These are phyloP conservation scores for Colletotrichum noveboracense DNA, from an alignment of 2,329 filamentous ascomycete genomes.

Conservation along the genomic window DNA sequence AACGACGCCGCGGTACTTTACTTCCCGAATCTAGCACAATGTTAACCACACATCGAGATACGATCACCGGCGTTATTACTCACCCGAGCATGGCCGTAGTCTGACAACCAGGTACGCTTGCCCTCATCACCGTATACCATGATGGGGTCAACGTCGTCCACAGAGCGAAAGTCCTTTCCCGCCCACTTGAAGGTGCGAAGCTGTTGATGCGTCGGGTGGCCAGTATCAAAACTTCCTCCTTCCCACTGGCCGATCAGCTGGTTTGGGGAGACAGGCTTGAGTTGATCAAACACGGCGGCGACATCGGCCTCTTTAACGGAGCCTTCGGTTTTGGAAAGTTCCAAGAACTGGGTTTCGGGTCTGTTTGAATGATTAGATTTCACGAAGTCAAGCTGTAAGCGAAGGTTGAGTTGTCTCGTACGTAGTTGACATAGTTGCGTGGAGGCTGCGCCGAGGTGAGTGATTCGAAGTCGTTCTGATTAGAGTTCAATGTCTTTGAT, in stretches of 20 bases:
- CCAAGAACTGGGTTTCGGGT: not conserved
- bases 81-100: conserved; percentile 18
- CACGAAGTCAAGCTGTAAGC: not conserved
- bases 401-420: not conserved
- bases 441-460: rapidly evolving
- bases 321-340: not conserved
- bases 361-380: not conserved
- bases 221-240: conserved; percentile 30
- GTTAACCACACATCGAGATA: not conserved
- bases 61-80: not conserved
- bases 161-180: conserved; percentile 32
- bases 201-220: conserved; percentile 26
- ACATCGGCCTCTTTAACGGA: not conserved
- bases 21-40: conserved; percentile 25
- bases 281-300: conserved; percentile 18
- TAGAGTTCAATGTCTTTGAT: rapidly evolving
- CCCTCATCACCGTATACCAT: conserved; percentile 25
- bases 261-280: conserved; percentile 27
- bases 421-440: not conserved
- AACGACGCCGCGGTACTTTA: conserved; percentile 27
- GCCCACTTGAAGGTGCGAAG: conserved; percentile 32
- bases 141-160: conserved; percentile 35
- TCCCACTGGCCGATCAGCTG: conserved; percentile 33
- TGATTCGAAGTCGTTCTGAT: not conserved
- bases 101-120: conserved; percentile 4